A percentile compares a stretch with the other conserved stretches of the same genome.
phyloP scores from a whole-genome alignment of 495 filamentous ascomycete species.

The Friedmanniomyces simplex region DNA sequence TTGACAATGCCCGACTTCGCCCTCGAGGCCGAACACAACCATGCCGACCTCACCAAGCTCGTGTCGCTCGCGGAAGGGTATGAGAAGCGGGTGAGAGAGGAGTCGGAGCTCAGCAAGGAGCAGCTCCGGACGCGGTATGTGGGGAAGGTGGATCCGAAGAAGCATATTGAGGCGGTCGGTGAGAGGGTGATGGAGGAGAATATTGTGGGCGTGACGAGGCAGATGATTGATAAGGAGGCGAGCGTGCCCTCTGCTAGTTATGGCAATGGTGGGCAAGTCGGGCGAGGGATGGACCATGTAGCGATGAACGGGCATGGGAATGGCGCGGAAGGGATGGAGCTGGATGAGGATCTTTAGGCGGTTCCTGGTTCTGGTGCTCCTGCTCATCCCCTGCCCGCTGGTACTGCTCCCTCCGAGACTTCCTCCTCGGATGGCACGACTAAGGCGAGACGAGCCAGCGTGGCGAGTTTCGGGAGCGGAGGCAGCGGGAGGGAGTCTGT shows the following conservation, averaged over 20 bases:
- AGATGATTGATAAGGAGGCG: conserved; percentile 99
- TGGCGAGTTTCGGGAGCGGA: too few species aligned
- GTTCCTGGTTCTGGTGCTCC: not conserved
- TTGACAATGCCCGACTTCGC: conserved; percentile 95
- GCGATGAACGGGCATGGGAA: too few species aligned
- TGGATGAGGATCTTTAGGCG: conserved; percentile 2
- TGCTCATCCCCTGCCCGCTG: too few species aligned
- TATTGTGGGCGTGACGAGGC: conserved; percentile 87
- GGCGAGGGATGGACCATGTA: not conserved
- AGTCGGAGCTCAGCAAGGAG: conserved; percentile 91
- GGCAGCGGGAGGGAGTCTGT: too few species aligned
- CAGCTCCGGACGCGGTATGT: conserved; percentile 98
- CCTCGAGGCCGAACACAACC: conserved; percentile 69
- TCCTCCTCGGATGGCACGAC: too few species aligned
- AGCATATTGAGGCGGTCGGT: conserved; percentile 93
- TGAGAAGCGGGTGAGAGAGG: conserved; percentile 97
- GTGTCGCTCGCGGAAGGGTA: conserved; percentile 89
- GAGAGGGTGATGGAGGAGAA: conserved; percentile 97
- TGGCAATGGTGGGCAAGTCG: not conserved
- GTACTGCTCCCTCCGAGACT: too few species aligned
- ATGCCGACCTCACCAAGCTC: conserved; percentile 73
- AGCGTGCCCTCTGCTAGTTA: conserved; percentile 39
- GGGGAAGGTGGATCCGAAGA: conserved; percentile 97
- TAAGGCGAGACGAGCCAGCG: too few species aligned
- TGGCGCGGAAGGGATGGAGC: conserved; percentile 1